Evolutionary conservation across 1,284 basidiomycete species (phyloP), one percentile per base, ranked within the genome.

Genomic region (Moesziomyces globuligerus): DNA sequence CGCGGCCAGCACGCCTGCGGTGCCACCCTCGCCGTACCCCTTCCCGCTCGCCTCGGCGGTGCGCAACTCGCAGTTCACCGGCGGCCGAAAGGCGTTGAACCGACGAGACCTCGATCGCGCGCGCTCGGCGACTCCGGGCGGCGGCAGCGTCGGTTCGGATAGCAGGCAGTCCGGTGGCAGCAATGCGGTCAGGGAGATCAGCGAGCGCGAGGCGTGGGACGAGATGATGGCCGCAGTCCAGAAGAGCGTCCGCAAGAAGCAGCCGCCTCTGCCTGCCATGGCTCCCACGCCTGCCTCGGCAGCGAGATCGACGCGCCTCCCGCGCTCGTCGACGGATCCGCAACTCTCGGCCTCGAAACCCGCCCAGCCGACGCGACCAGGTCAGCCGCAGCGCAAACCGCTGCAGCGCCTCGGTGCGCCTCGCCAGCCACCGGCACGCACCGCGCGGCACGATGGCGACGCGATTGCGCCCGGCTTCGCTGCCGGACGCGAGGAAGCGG

Each of bases 81-180:
- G 49, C 2, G 52, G 65, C 9, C 61, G 51, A 24, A 59, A 59
- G 42, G 45, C 53, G 7, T 17, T 67, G 48, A 24, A 61, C 20
- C 69, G 70, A 17, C 74, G 67, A 38, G 70, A 76, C 29, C 54
- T 75, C 18, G 72, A 72, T n/a, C 58, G 74, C 10, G 72, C 74
- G 6, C 65, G 72, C 17, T 76, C 74, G 1, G 57, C 69, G 0
- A 68, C 68, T 8, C 69, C 61, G 1, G 65, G 62, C 25, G 62
- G 58, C 24, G 61, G 65, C 28, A 75, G 71, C 49, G 65, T 78
- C 46, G 79, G 79, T 29, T 77, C 80, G 20, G 79, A 81, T 29
- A 78, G 79, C 43, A 59, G 79, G 17, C 73, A 76, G 43, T 81
- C 80, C 2, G 80, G 80, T 26, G 80, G 80, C 11, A 80, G 76